Conservation (phyloP, 805 yeast genomes). For the Starmerella tilneyi region DNA sequence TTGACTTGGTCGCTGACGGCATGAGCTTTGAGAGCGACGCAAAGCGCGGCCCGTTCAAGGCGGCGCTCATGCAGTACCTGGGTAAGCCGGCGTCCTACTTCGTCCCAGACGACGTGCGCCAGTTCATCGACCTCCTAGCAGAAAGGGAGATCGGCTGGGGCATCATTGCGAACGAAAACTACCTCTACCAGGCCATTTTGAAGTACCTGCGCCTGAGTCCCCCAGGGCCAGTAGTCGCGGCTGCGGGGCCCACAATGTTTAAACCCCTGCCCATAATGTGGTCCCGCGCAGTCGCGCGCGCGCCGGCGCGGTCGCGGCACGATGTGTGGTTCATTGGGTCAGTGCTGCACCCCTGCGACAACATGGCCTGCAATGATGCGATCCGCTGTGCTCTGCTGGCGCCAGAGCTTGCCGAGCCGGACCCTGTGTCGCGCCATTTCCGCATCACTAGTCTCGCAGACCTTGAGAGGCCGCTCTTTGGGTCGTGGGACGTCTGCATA, state of each 20-base stretch:
- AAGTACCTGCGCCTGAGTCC: slow-evolving; percentile 16
- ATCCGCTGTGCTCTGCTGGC: slow-evolving; percentile 17
- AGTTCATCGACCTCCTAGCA: slow-evolving; percentile 15
- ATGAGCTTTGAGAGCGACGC: not conserved
- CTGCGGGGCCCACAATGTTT: slow-evolving; percentile 17
- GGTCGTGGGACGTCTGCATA: not conserved
- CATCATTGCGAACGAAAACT: slow-evolving; percentile 26
- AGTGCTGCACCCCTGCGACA: slow-evolving; percentile 20
- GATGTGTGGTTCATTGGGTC: slow-evolving; percentile 26
- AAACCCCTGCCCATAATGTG: slow-evolving; percentile 27
- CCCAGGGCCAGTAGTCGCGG: slow-evolving; percentile 9
- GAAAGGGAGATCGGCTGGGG: slow-evolving; percentile 26
- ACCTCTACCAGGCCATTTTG: slow-evolving; percentile 21
- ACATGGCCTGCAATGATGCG: slow-evolving; percentile 4
- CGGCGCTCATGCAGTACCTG: slow-evolving; percentile 6
- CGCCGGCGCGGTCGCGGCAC: slow-evolving; percentile 17
- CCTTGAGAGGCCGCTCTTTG: not conserved
- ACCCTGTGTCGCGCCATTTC: slow-evolving; percentile 8
- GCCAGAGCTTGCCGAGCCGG: slow-evolving; percentile 3
- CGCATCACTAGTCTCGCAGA: slow-evolving; percentile 7
- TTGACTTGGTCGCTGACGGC: slow-evolving; percentile 12
- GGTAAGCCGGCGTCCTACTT: slow-evolving; percentile 18
- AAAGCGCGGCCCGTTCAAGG: slow-evolving; percentile 4
- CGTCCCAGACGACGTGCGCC: slow-evolving; percentile 16
- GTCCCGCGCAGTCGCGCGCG: slow-evolving; percentile 20